These are phyloP conservation scores for Phialemoniopsis sp. DNA, from an alignment of 2,329 filamentous ascomycete species.

Conservation along the genomic window DNA sequence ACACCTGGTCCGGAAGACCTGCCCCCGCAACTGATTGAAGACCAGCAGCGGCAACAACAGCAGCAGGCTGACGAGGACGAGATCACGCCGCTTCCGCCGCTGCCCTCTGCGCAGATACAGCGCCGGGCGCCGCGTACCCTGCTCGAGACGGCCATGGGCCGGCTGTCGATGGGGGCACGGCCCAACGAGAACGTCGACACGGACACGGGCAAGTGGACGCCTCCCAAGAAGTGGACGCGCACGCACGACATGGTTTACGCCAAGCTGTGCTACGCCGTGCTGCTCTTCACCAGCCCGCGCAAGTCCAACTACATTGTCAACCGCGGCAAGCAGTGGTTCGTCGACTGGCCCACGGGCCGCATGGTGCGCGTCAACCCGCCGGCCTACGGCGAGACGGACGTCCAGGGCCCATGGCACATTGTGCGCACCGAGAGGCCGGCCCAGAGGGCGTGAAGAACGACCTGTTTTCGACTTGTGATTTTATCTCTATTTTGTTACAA, in stretches of 20 bases:
- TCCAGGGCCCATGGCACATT: conserved; percentile 44
- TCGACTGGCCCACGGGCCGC: conserved; percentile 55
- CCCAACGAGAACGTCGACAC: conserved; percentile 40
- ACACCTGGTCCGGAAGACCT: not conserved
- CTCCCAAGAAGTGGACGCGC: conserved; percentile 48
- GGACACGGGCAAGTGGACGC: conserved; percentile 52
- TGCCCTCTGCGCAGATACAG: conserved; percentile 5
- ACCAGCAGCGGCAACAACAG: not conserved
- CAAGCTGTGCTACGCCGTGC: conserved; percentile 55
- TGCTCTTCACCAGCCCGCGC: conserved; percentile 51
- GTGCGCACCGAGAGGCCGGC: conserved; percentile 40
- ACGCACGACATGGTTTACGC: conserved; percentile 57
- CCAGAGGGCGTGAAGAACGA: not conserved
- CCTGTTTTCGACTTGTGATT: not conserved
- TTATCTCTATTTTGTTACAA: not conserved
- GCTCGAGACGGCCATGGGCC: conserved; percentile 19
- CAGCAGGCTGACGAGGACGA: not conserved
- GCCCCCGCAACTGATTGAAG: not conserved
- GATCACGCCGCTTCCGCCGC: not conserved
- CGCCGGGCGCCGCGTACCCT: conserved; percentile 6
- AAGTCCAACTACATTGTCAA: conserved; percentile 55
- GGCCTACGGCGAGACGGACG: conserved; percentile 46
- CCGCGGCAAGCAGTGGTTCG: conserved; percentile 53
- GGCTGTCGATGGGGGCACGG: conserved; percentile 40
- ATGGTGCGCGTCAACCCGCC: conserved; percentile 51